Base-by-base conservation (phyloP, 176 grass and related monocot species). In the Metroxylon sagu region DNA sequence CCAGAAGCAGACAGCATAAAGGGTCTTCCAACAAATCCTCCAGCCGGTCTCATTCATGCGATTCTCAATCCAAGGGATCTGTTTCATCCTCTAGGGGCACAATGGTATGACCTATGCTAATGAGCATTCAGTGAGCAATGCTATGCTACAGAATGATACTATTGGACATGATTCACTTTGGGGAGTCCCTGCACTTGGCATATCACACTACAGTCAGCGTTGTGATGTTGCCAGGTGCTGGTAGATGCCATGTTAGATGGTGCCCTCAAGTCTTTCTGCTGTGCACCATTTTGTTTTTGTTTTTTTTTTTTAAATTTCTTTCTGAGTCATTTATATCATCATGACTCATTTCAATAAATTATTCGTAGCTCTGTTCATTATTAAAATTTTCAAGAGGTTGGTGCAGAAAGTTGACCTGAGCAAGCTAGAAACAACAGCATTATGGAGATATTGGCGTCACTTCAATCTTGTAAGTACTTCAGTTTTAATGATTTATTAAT, bases 391-490 rank as follows among this genome's bases (percentile, higher is more conserved):
- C 2, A 4, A 19, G 28, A 4, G 49, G 48, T 66, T 7, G 61
- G 10, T 68, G 56, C 80, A 94, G 89, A 94, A 83, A 76, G 89
- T 94, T 76, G 89, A 94, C 52, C 74, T 94, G 63, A 88, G 74
- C 81, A 94, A 94, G 56, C 77, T 94, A 60, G 89, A 87, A 59
- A 70, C 82, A 49, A 80, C 70, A 75, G 89, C 89, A 71, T 69
- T 94, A 48, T 81, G 77, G 89, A 88, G 84, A 94, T 94, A 94
- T 65, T 94, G 84, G 80, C 74, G 70, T 48, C 84, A 94, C 60
- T 94, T 94, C 77, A 88, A 88, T 53, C 74, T 88, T 2, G 84
- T 94, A 74, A 79, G 83, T 6, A 43, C 35, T 2, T 43, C 35
- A 43, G 12, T 43, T 43, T 12, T 43, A 43, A 2, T 43, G 35